Base-by-base conservation (phyloP, 371 early-diverging fungal genomes). In the Rhizopus microsporus region DNA sequence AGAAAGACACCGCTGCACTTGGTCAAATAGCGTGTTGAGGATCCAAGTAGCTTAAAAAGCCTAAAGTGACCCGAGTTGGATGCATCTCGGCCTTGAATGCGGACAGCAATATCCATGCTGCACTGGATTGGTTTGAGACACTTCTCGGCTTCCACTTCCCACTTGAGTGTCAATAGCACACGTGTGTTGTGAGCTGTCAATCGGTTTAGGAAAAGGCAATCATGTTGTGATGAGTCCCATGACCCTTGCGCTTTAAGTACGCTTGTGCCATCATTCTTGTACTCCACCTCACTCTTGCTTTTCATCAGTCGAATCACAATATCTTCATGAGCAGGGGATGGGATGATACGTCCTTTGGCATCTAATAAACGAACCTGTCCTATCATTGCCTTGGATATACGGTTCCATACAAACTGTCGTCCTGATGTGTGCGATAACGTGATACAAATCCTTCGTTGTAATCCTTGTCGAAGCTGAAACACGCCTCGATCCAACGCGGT, bases 201-300 rank as follows among this genome's bases (percentile, higher is more conserved):
- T 30, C 80, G 56, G 63, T 94, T 91, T 37, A 94, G 71, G 50
- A 86, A 75, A 0, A 82, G 55, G 2, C 84, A 84, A 15, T 87
- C 89, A 55, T 92, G 90, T 5, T 91, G 74, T 0, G 89, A 87
- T 23, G 89, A 87, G 57, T 94, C 94, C 94, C 94, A 94, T 0
- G 90, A 70, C 9, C 83, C 84, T 13, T 78, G 74, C 4, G 81
- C 75, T 16, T 69, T 55, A 2, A 90, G 54, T 32, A 77, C 77
- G 46, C 85, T 80, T 1, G 87, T 86, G 5, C 89, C 89, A 53
- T 88, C 86, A 5, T 59, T 60, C 2, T 80, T 71, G 44, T 80
- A 77, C 10, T 71, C 67, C 6, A 77, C 72, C 16, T 63, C 67
- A 50, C 78, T 81, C 10, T 63, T 54, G 15, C 46, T 46, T 8